Evolutionary conservation across 2,329 filamentous ascomycete genomes (phyloP).

Genomic region (Lasiodiplodia theobromae): DNA sequence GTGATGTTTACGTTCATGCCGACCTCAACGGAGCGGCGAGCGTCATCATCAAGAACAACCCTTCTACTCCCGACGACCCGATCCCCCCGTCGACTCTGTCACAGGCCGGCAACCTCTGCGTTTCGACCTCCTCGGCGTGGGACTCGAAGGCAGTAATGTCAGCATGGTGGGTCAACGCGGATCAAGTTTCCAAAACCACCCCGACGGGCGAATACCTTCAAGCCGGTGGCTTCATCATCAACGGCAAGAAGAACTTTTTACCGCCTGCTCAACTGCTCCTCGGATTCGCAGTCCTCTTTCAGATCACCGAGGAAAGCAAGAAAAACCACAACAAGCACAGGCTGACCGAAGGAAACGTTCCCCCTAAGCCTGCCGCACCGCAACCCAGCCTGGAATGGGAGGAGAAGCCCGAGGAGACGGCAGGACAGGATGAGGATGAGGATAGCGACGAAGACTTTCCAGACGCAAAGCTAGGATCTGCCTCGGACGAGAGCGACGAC

Average conservation of each 20-base stretch:
- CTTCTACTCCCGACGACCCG: slow-evolving; percentile 77
- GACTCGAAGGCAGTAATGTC: slow-evolving; percentile 96
- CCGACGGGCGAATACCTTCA: slow-evolving; percentile 80
- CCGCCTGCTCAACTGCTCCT: slow-evolving; percentile 87
- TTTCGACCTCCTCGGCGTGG: slow-evolving; percentile 90
- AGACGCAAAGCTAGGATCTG: slow-evolving; percentile 48
- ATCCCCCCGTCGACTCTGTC: slow-evolving; percentile 91
- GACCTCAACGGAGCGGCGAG: slow-evolving; percentile 83
- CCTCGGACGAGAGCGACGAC: slow-evolving; percentile 46
- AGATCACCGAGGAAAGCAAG: slow-evolving; percentile 87
- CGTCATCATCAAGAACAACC: slow-evolving; percentile 91
- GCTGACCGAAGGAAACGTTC: slow-evolving; percentile 49
- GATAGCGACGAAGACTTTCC: slow-evolving; percentile 56
- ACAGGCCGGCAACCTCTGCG: slow-evolving; percentile 84
- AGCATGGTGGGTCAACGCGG: slow-evolving; percentile 92
- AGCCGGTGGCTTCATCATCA: slow-evolving; percentile 79
- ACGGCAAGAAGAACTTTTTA: slow-evolving; percentile 88
- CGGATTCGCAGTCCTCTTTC: slow-evolving; percentile 87
- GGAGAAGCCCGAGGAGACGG: slow-evolving; percentile 34
- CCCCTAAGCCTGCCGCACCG: slow-evolving; percentile 32
- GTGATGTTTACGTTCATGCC: slow-evolving; percentile 90
- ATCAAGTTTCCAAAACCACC: slow-evolving; percentile 88
- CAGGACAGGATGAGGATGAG: slow-evolving; percentile 39
- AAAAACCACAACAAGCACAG: slow-evolving; percentile 79
- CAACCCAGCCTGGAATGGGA: slow-evolving; percentile 25